These are phyloP conservation scores for Plenodomus tracheiphilus DNA, from an alignment of 2,329 filamentous ascomycete genomes.

Conservation along the genomic window DNA sequence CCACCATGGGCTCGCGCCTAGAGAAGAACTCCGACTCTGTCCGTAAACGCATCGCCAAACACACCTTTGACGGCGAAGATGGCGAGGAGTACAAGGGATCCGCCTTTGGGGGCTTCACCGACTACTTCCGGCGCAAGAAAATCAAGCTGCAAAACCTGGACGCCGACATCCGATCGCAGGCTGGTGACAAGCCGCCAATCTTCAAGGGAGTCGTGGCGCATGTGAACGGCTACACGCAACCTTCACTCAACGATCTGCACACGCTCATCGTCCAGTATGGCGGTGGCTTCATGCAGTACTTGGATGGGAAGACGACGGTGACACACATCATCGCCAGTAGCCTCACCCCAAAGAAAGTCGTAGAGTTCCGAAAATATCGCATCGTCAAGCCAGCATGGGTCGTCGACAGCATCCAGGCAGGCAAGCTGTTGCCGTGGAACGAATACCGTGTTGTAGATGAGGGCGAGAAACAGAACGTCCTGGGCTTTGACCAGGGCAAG, in stretches of 20 bases:
- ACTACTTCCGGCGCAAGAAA: constrained; percentile 96
- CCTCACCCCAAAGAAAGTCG: constrained; percentile 87
- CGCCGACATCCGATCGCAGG: constrained; percentile 72
- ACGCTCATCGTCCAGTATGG: constrained; percentile 86
- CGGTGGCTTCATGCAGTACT: constrained; percentile 91
- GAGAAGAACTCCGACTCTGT: constrained; percentile 62
- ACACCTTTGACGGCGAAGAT: constrained; percentile 77
- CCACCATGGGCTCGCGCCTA: constrained; percentile 63
- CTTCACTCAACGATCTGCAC: constrained; percentile 86
- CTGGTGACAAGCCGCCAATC: constrained; percentile 73
- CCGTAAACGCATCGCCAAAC: constrained; percentile 66
- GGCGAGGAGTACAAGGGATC: constrained; percentile 92
- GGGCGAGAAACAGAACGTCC: constrained; percentile 76
- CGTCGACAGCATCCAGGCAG: constrained; percentile 81
- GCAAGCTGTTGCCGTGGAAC: constrained; percentile 82
- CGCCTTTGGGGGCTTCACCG: constrained; percentile 82
- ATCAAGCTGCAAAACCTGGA: constrained; percentile 96
- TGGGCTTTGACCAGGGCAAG: constrained; percentile 65
- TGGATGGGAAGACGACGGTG: constrained; percentile 91
- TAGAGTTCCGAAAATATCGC: constrained; percentile 84
- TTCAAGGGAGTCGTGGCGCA: constrained; percentile 91
- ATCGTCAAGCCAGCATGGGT: constrained; percentile 96
- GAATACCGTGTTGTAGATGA: constrained; percentile 84
- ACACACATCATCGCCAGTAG: constrained; percentile 94
- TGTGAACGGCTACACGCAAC: constrained; percentile 95